Percentiles rank a stretch among this genome's conserved stretches.
Evolutionary conservation across 176 grass and related monocot genomes (phyloP).

Genomic region (Ananas comosus): DNA sequence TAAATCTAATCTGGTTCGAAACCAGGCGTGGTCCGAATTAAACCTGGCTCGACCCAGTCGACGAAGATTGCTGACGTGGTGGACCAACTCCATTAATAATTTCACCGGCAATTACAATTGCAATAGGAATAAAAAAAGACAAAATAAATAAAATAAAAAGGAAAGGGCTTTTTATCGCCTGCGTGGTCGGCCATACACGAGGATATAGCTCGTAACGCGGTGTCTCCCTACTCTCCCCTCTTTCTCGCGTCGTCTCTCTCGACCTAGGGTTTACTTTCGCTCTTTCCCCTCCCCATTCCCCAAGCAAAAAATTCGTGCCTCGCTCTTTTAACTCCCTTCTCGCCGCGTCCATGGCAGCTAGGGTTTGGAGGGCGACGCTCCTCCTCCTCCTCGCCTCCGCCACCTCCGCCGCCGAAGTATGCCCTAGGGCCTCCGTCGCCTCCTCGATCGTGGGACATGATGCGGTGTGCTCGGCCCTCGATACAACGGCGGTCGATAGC

Average conservation of each 20-base stretch:
- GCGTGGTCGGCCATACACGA: background rate
- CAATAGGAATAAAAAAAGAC: background rate
- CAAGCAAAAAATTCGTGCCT: background rate
- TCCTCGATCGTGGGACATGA: background rate
- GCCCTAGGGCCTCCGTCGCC: background rate
- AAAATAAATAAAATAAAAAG: background rate
- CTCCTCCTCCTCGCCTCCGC: background rate
- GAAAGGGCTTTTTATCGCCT: background rate
- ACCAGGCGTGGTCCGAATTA: too few relatives aligned
- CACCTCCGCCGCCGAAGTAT: background rate
- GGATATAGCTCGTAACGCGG: background rate
- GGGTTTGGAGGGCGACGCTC: background rate
- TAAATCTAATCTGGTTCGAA: too few relatives aligned
- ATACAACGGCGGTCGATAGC: background rate
- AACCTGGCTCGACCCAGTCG: too few relatives aligned
- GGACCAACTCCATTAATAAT: background rate
- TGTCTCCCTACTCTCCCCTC: background rate
- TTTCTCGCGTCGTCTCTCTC: background rate
- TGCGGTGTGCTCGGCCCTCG: background rate
- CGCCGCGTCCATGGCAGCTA: background rate
- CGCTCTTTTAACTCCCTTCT: background rate
- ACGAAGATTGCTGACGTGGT: too few relatives aligned
- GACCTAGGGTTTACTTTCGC: slow-evolving; percentile 1
- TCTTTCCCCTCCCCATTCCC: background rate
- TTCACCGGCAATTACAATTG: background rate